A percentile compares a stretch with the other conserved stretches of the same genome.
Evolutionary conservation across 2,329 filamentous ascomycete species (phyloP).

Genomic region (Colletotrichum sidae): DNA sequence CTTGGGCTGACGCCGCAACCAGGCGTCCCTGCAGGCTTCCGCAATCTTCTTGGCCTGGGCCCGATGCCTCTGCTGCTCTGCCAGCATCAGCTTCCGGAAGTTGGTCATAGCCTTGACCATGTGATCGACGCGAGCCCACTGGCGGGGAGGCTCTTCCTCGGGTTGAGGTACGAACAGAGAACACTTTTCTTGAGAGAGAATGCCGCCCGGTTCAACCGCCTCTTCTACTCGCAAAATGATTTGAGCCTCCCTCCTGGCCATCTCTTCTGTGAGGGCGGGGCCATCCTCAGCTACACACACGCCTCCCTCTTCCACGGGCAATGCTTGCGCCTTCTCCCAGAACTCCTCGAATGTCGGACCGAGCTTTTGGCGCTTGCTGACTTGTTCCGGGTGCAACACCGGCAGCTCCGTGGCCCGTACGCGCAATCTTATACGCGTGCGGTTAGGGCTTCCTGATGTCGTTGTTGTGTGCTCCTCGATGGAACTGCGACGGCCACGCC

Average conservation of each 20-base stretch:
- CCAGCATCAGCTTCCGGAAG: constrained; percentile 82
- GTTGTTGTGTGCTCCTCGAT: constrained; percentile 41
- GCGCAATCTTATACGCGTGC: constrained; percentile 61
- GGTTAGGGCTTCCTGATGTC: constrained; percentile 41
- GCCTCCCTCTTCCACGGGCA: constrained; percentile 70
- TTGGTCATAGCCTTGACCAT: constrained; percentile 82
- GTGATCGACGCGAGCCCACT: constrained; percentile 91
- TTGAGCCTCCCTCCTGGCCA: constrained; percentile 75
- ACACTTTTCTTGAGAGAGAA: constrained; percentile 78
- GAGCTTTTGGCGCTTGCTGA: constrained; percentile 64
- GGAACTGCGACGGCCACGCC: constrained; percentile 55
- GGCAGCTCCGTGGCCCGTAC: constrained; percentile 63
- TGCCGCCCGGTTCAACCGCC: constrained; percentile 79
- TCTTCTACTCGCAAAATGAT: constrained; percentile 77
- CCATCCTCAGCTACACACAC: constrained; percentile 67
- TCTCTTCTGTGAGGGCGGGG: constrained; percentile 68
- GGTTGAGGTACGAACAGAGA: constrained; percentile 79
- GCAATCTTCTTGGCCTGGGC: constrained; percentile 83
- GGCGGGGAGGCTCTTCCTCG: constrained; percentile 77
- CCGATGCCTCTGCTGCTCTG: constrained; percentile 83
- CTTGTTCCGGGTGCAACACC: constrained; percentile 69
- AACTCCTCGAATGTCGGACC: constrained; percentile 69
- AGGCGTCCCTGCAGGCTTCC: constrained; percentile 80
- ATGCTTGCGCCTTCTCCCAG: constrained; percentile 60
- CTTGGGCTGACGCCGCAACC: constrained; percentile 79